phyloP scores from a whole-genome alignment of 2,329 filamentous ascomycete species.

The Cryphonectria naterciae region DNA sequence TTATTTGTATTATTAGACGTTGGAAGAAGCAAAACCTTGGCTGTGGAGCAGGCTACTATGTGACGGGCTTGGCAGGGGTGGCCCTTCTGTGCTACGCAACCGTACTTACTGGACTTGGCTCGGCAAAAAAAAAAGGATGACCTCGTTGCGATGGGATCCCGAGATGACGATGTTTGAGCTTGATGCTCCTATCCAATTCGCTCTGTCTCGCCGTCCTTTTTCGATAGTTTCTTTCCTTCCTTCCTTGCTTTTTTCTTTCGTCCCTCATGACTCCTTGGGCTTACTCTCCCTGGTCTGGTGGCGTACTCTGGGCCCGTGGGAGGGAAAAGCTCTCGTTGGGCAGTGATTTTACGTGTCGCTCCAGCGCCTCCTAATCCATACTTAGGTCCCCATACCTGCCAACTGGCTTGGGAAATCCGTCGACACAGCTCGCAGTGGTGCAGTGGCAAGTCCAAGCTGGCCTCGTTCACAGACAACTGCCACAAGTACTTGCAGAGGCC shows the following conservation, averaged over 20 bases:
- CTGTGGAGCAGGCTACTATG: background rate
- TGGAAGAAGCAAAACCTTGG: background rate
- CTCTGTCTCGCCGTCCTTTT: background rate
- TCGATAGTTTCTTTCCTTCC: background rate
- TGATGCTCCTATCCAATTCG: background rate
- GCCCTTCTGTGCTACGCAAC: background rate
- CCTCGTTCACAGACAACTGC: background rate
- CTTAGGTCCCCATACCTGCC: background rate
- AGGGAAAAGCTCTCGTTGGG: background rate
- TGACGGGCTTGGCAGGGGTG: conserved; percentile 5
- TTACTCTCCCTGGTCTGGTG: background rate
- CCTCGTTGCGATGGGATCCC: background rate
- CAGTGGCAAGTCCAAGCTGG: background rate
- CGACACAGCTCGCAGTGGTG: background rate
- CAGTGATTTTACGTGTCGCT: background rate
- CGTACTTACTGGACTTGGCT: background rate
- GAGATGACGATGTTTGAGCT: background rate
- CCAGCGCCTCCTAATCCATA: background rate
- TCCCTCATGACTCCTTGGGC: background rate
- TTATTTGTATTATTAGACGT: background rate
- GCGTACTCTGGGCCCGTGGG: background rate
- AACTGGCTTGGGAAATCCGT: background rate
- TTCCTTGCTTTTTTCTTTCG: background rate
- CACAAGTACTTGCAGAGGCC: background rate
- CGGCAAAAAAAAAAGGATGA: background rate